Conservation (phyloP, 148 eudicot species). For the Vaccinium vitisidaea region DNA sequence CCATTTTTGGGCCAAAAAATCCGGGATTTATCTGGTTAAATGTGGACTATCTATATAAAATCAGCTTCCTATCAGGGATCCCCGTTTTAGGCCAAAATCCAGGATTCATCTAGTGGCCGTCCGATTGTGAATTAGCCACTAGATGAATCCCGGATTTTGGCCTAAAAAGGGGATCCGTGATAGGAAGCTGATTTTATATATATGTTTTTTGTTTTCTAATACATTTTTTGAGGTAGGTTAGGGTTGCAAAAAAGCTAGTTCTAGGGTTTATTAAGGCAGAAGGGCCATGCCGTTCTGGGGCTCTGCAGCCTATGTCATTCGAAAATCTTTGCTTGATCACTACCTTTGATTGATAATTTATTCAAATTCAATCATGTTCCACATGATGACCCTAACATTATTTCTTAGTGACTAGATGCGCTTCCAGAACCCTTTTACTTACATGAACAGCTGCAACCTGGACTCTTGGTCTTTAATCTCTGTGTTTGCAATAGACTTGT, state of each 20-base stretch:
- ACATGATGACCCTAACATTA: neutral
- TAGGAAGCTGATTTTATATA: too few species aligned
- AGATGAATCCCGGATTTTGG: too few species aligned
- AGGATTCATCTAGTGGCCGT: too few species aligned
- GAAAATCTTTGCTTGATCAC: neutral
- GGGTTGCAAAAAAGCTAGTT: neutral
- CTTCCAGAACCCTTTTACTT: neutral
- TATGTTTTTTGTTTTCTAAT: neutral
- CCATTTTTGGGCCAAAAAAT: too few species aligned
- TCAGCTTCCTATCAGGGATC: too few species aligned
- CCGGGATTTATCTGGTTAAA: too few species aligned
- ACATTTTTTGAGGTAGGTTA: neutral
- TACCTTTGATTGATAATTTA: neutral
- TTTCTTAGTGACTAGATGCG: neutral
- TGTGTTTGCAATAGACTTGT: neutral
- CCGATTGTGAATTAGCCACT: too few species aligned
- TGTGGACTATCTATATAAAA: too few species aligned
- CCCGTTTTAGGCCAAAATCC: too few species aligned
- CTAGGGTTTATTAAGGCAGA: neutral
- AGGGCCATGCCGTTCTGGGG: neutral
- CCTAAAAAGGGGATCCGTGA: too few species aligned
- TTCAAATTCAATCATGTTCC: neutral
- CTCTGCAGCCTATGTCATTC: neutral
- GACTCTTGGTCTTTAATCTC: neutral
- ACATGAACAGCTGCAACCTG: neutral